Percentiles rank a stretch among this genome's conserved stretches.
Evolutionary conservation across 371 early-diverging fungal species (phyloP).

Genomic region (Massospora cicadina): DNA sequence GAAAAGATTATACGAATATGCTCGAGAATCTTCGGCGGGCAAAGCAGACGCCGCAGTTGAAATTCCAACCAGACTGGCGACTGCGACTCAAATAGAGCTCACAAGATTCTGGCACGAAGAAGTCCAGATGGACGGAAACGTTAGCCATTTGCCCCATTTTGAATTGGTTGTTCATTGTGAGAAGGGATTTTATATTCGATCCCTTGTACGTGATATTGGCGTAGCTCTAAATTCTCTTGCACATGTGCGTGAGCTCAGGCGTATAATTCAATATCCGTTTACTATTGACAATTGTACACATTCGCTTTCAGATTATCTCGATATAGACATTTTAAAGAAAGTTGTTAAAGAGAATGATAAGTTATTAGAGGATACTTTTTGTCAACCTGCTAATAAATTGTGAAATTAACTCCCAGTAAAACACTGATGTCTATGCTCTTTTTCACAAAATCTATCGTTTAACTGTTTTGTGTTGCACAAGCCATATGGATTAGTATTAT

Average conservation of each 20-base stretch:
- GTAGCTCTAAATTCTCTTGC: slow-evolving; percentile 18
- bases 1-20: slow-evolving; percentile 36
- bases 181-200: slow-evolving; percentile 28
- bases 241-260: slow-evolving; percentile 13
- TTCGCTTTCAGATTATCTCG: not conserved
- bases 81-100: not conserved
- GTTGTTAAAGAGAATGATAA: not conserved
- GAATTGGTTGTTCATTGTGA: slow-evolving; percentile 20
- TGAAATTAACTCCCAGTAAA: too few species aligned
- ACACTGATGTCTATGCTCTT: too few species aligned
- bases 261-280: not conserved
- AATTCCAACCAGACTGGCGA: not conserved
- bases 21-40: slow-evolving; percentile 15
- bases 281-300: not conserved
- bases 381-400: too few species aligned
- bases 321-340: not conserved
- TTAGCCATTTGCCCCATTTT: slow-evolving; percentile 13
- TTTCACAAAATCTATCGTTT: too few species aligned
- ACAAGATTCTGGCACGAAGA: not conserved
- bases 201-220: slow-evolving; percentile 24
- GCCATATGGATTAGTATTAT: too few species aligned
- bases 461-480: too few species aligned
- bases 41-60: not conserved
- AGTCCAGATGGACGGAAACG: not conserved
- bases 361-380: too few species aligned